These are phyloP conservation scores for Nicotiana sylvestris DNA, from an alignment of 257 asterid genomes.

Conservation along the genomic window DNA sequence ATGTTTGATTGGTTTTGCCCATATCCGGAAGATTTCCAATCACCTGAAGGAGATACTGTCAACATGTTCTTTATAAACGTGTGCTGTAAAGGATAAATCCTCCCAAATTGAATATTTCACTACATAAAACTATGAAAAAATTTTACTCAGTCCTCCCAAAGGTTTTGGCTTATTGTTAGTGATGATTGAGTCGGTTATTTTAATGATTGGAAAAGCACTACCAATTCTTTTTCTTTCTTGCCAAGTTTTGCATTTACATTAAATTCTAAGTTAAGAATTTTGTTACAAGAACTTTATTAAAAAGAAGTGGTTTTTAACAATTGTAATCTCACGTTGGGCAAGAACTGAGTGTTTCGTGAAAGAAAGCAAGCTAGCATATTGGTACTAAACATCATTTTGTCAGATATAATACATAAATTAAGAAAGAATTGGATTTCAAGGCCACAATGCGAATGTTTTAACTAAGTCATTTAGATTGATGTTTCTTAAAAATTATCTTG, in stretches of 20 bases:
- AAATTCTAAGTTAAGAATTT: background rate
- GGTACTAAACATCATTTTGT: background rate
- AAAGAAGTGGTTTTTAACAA: background rate
- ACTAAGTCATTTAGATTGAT: background rate
- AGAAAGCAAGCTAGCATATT: background rate
- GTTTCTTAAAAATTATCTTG: background rate
- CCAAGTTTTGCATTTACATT: background rate
- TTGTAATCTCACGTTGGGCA: background rate
- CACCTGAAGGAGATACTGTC: conserved; percentile 10
- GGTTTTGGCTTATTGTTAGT: background rate
- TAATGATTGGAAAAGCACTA: background rate
- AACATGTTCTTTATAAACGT: background rate
- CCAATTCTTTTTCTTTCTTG: background rate
- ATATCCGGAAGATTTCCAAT: conserved; percentile 16
- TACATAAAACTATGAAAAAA: background rate
- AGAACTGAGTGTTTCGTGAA: background rate
- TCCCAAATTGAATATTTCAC: background rate
- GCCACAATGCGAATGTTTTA: background rate
- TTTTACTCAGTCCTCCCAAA: background rate
- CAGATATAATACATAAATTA: background rate
- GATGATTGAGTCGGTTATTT: background rate
- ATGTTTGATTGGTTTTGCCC: conserved; percentile 29
- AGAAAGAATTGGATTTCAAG: background rate
- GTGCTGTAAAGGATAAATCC: background rate
- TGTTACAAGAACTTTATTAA: background rate